phyloP scores from a whole-genome alignment of 768 basidiomycete genomes.

The Naganishia randhawae region DNA sequence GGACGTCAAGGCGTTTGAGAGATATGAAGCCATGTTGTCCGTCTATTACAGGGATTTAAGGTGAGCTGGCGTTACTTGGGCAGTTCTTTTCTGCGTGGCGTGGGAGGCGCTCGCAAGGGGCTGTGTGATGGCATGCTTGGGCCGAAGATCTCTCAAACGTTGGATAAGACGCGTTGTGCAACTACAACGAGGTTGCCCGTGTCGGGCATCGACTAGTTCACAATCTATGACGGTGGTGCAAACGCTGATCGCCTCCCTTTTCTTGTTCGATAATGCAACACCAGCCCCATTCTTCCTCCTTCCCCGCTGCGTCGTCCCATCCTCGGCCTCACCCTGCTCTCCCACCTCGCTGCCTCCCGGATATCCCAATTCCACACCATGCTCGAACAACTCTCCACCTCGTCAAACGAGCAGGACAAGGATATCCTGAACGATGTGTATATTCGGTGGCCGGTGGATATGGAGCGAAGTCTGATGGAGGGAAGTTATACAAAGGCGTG shows the following conservation, averaged over 20 bases:
- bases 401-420: slow-evolving; percentile 28
- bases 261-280: not conserved
- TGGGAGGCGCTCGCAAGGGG: not conserved
- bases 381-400: slow-evolving; percentile 69
- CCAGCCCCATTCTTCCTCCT: slow-evolving; percentile 67
- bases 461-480: slow-evolving; percentile 96
- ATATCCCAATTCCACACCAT: slow-evolving; percentile 97
- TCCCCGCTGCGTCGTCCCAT: slow-evolving; percentile 84
- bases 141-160: too few species aligned
- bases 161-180: too few species aligned
- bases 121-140: too few species aligned
- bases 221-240: not conserved
- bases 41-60: slow-evolving; percentile 83
- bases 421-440: slow-evolving; percentile 48
- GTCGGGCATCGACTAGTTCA: too few species aligned
- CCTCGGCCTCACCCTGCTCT: slow-evolving; percentile 88
- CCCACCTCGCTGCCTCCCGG: slow-evolving; percentile 80
- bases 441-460: slow-evolving; percentile 46
- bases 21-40: slow-evolving; percentile 87
- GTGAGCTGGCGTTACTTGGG: slow-evolving; percentile 50
- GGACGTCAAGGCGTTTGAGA: slow-evolving; percentile 88
- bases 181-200: too few species aligned
- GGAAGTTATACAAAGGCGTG: slow-evolving; percentile 97
- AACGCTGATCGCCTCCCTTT: not conserved
- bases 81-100: not conserved